Base-by-base conservation (phyloP, 768 basidiomycete species). In the Multifurca ochricompacta region DNA sequence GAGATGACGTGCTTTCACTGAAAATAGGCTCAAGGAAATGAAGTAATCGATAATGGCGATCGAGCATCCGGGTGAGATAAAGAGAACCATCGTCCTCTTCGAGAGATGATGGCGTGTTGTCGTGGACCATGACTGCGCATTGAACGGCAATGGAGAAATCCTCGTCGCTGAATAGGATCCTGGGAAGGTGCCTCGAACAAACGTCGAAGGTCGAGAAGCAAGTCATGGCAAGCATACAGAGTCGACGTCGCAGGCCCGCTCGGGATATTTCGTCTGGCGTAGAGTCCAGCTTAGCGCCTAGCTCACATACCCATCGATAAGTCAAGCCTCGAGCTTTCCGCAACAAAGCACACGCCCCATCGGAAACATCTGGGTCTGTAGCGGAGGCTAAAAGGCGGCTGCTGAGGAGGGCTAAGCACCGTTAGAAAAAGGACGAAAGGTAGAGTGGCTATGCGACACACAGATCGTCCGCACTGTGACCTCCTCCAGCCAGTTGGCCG, bases 391-490 rank as follows among this genome's bases (percentile, higher is more conserved):
- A 25, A 25, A 54, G 32, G 8, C 53, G 47, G 19, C 40, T 49
- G 25, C 19, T n/a, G n/a, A 54, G 28, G 3, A 54, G 53, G 13
- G 53, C 55, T 56, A 23, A 13, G 10, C 1, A 21, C 0, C 21
- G 7, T 39, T 47, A 11, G 42, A 30, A 27, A 30, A 43, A 28
- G 16, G n/a, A 35, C n/a, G 13, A 1, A 3, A 14, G 25, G 14
- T 3, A 35, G 43, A 28, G 7, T 31, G 23, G 44, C 18, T 21
- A 25, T 3, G 3, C 9, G 46, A 34, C 53, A 18, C 13, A 54
- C 53, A 45, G 18, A 54, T 54, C 1, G 45, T 54, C 7, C 53
- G 44, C 13, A 48, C 45, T 3, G 45, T 54, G 14, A 54, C 41
- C 25, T 49, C 53, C 34, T 52, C 48, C 7, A 67, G 60, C n/a